phyloP scores from a whole-genome alignment of 352 stramenopile species.

The Phytophthora cryptogea region DNA sequence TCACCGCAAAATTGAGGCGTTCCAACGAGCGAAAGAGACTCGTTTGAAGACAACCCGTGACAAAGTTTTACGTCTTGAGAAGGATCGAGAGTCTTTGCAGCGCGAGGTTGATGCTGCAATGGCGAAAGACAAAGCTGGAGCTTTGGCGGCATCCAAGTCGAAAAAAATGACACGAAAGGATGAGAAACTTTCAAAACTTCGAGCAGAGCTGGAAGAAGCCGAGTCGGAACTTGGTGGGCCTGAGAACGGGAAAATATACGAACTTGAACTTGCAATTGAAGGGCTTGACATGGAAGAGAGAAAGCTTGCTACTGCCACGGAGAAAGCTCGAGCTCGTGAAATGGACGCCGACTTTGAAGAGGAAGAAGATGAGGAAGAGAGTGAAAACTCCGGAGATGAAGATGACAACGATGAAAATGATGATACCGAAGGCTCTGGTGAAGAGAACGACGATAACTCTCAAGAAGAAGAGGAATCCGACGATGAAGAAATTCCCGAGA shows the following conservation, averaged over 20 bases:
- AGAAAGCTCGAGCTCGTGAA: conserved; percentile 33
- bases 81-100: conserved; percentile 26
- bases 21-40: conserved; percentile 40
- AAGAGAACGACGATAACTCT: conserved; percentile 13
- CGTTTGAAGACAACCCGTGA: conserved; percentile 34
- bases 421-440: conserved; percentile 9
- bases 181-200: conserved; percentile 40
- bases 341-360: conserved; percentile 27
- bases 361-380: conserved; percentile 24
- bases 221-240: conserved; percentile 23
- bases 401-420: conserved; percentile 22
- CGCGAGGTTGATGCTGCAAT: conserved; percentile 17
- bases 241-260: conserved; percentile 48
- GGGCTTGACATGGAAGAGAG: conserved; percentile 31
- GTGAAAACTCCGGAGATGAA: conserved; percentile 14
- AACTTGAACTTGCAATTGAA: conserved; percentile 50
- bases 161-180: conserved; percentile 38
- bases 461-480: conserved; percentile 19
- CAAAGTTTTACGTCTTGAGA: conserved; percentile 35
- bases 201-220: conserved; percentile 39
- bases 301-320: conserved; percentile 24
- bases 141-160: conserved; percentile 21
- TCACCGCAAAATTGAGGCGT: conserved; percentile 40
- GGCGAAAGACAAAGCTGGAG: conserved; percentile 19
- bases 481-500: conserved; percentile 21